These are phyloP conservation scores for Boehmeria nivea DNA, from an alignment of 306 rosid species.

Conservation along the genomic window DNA sequence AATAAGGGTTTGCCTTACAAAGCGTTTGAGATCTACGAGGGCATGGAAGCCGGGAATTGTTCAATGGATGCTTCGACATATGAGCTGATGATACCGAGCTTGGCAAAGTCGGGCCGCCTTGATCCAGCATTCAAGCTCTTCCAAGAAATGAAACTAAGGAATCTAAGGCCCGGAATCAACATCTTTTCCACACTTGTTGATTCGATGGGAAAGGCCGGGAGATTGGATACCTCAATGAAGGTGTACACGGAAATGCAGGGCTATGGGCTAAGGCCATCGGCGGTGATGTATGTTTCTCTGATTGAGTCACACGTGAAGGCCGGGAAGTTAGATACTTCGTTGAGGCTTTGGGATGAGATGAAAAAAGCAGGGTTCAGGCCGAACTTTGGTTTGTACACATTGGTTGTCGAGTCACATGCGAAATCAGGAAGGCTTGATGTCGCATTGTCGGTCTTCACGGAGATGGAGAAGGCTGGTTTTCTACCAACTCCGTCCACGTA, in stretches of 20 bases:
- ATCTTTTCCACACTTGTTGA: constrained; percentile 74
- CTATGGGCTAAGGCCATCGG: constrained; percentile 64
- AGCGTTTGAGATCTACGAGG: constrained; percentile 88
- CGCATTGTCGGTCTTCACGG: constrained; percentile 77
- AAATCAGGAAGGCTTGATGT: constrained; percentile 89
- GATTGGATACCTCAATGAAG: constrained; percentile 80
- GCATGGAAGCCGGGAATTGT: constrained; percentile 62
- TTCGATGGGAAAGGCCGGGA: constrained; percentile 93
- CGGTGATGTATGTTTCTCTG: constrained; percentile 59
- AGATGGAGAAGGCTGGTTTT: constrained; percentile 98
- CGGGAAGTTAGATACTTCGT: constrained; percentile 84
- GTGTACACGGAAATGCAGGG: constrained; percentile 86
- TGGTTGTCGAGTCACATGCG: constrained; percentile 83
- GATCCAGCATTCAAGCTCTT: constrained; percentile 89
- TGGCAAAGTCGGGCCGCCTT: constrained; percentile 90
- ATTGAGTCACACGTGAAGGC: constrained; percentile 89
- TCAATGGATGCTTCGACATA: constrained; percentile 70
- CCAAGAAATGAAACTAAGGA: constrained; percentile 74
- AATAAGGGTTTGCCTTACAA: constrained; percentile 89
- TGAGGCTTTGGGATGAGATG: constrained; percentile 92
- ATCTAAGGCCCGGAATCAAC: constrained; percentile 52
- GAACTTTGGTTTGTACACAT: constrained; percentile 85
- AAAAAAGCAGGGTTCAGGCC: constrained; percentile 83
- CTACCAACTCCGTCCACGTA: constrained; percentile 88
- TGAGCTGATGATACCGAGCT: constrained; percentile 84